Base-by-base conservation (phyloP, 2,329 filamentous ascomycete species). In the Calonectria pseudoreteaudii region DNA sequence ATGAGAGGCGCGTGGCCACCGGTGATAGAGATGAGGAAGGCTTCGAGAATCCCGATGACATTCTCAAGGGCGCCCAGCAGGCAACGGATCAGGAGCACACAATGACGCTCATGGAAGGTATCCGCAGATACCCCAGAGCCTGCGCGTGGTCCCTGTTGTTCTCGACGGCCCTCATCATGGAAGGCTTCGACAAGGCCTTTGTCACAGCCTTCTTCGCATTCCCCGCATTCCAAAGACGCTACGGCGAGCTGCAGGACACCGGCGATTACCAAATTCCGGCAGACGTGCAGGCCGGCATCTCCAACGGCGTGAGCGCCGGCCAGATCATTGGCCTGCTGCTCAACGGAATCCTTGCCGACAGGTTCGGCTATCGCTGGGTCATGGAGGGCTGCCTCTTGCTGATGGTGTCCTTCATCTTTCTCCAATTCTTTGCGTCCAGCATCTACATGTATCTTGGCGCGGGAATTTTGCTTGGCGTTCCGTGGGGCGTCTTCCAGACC, bases 241-340 rank as follows among this genome's bases (percentile, higher is more conserved):
- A 86, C 67, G 87, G 86, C 26, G 74, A 79, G 3, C 74, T 77
- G 1, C 75, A 80, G 23, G 52, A 76, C 1, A 76, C 85, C 38
- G 86, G 84, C 18, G 79, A 80, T 4, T 88, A 88, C 72, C 81
- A 88, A 75, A 81, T 91, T 36, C 85, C 86, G 2, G 86, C 87
- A 1, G 80, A 84, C 3, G 89, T 89, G 86, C 88, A 90, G 79
- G 84, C 87, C 0, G 88, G 85, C 8, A 80, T 90, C 10, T 84
- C 83, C 47, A 89, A 88, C 70, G 88, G 86, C 7, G 84, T 86
- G 0, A 82, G 85, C 11, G 83, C 84, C 10, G 89, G 89, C 4
- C 84, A 87, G 70, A 88, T 91, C 49, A 65, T 90, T 3, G 89
- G 89, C 0, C 82, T 89, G 14, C 83, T 89, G 66, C 69, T 87